phyloP scores from a whole-genome alignment of 2,329 filamentous ascomycete genomes.

The Nectriaceae sp. region DNA sequence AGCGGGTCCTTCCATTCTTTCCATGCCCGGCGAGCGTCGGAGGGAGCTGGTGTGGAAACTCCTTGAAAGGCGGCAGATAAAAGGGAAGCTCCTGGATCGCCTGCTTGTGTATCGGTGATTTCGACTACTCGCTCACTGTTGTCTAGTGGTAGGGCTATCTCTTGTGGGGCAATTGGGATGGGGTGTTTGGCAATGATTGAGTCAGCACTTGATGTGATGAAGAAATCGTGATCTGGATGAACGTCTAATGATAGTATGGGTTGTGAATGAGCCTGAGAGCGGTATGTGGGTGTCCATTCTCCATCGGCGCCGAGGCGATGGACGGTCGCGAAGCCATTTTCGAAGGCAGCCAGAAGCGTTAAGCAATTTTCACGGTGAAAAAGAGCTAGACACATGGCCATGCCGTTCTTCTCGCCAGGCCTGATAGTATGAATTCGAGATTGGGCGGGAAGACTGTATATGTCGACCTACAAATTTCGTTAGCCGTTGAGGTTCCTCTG shows the following conservation, averaged over 20 bases:
- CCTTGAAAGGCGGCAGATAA: slow-evolving; percentile 25
- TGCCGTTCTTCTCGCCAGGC: slow-evolving; percentile 61
- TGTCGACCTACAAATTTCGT: slow-evolving; percentile 60
- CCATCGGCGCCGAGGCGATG: slow-evolving; percentile 51
- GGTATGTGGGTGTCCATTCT: slow-evolving; percentile 59
- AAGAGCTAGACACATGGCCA: slow-evolving; percentile 83
- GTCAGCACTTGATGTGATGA: slow-evolving; percentile 83
- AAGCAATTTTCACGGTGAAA: slow-evolving; percentile 53
- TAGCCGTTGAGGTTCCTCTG: too few species aligned
- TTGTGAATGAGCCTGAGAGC: slow-evolving; percentile 70
- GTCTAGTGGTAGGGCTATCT: slow-evolving; percentile 22
- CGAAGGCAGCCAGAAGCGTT: slow-evolving; percentile 76
- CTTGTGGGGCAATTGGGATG: slow-evolving; percentile 45
- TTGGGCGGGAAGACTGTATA: slow-evolving; percentile 80
- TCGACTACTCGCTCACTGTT: slow-evolving; percentile 28
- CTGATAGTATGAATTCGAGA: slow-evolving; percentile 62
- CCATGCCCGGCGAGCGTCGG: slow-evolving; percentile 14
- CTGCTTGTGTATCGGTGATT: slow-evolving; percentile 17
- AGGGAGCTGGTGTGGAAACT: neutral
- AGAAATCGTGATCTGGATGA: slow-evolving; percentile 53
- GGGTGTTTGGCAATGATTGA: slow-evolving; percentile 76
- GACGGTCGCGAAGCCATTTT: slow-evolving; percentile 76
- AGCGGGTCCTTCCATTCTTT: slow-evolving; percentile 49
- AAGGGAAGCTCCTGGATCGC: slow-evolving; percentile 16
- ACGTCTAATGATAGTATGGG: slow-evolving; percentile 77